A percentile compares a stretch with the other conserved stretches of the same genome.
phyloP scores from a whole-genome alignment of 345 rosid genomes.

The Jatropha curcas region DNA sequence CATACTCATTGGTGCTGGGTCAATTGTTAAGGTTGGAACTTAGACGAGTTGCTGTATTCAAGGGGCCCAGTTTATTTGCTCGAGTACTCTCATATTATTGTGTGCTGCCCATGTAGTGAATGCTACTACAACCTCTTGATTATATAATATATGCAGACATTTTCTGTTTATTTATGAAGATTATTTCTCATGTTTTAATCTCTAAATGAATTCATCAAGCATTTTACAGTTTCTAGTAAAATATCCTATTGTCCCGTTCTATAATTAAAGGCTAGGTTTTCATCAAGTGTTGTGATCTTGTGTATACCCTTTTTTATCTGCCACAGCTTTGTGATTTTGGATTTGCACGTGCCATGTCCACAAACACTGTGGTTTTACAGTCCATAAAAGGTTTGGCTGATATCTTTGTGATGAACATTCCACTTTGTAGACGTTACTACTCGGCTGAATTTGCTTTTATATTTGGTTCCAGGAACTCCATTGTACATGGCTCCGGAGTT shows the following conservation, averaged over 20 bases:
- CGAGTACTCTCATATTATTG: not conserved
- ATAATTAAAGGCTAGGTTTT: no score
- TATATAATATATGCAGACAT: not conserved
- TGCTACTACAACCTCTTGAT: not conserved
- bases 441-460: not conserved
- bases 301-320: constrained; percentile 19
- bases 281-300: constrained; percentile 13
- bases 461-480: constrained; percentile 72
- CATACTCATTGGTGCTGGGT: constrained; percentile 92
- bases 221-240: not conserved
- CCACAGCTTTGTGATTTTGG: constrained; percentile 97
- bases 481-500: constrained; percentile 98
- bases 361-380: constrained; percentile 90
- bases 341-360: constrained; percentile 98
- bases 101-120: not conserved
- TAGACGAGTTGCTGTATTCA: not conserved
- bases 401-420: constrained; percentile 2
- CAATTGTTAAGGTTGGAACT: constrained; percentile 75
- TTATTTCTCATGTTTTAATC: constrained; percentile 7
- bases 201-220: not conserved
- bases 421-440: not conserved
- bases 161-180: not conserved
- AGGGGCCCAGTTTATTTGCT: not conserved
- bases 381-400: constrained; percentile 80
- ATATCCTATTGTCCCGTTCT: not conserved